Evolutionary conservation across 2,329 filamentous ascomycete genomes (phyloP).

Genomic region (Alternaria postmessia): DNA sequence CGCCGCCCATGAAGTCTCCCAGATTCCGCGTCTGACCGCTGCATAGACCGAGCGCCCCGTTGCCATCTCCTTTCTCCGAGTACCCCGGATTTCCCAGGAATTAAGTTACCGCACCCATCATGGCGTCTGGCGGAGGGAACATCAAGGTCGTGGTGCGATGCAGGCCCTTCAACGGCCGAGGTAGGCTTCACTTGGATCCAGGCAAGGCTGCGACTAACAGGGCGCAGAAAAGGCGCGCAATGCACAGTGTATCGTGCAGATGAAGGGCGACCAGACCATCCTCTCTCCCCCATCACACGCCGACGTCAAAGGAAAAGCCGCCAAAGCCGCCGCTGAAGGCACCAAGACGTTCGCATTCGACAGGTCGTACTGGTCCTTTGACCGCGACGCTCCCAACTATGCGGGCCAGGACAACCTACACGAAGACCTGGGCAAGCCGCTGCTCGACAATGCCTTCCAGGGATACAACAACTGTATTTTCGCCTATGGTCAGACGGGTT

Average conservation of each 20-base stretch:
- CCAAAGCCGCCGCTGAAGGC: slow-evolving; percentile 69
- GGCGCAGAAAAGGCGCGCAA: slow-evolving; percentile 83
- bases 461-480: slow-evolving; percentile 99
- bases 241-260: slow-evolving; percentile 96
- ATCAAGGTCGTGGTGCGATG: slow-evolving; percentile 99
- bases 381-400: slow-evolving; percentile 80
- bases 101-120: slow-evolving; percentile 43
- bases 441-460: slow-evolving; percentile 97
- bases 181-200: slow-evolving; percentile 56
- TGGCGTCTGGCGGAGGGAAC: slow-evolving; percentile 86
- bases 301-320: slow-evolving; percentile 68
- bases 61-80: slow-evolving; percentile 23
- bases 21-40: slow-evolving; percentile 33
- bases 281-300: slow-evolving; percentile 73
- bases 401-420: slow-evolving; percentile 91
- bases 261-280: slow-evolving; percentile 92
- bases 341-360: slow-evolving; percentile 94
- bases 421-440: slow-evolving; percentile 83
- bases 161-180: slow-evolving; percentile 94
- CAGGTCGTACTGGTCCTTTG: slow-evolving; percentile 97
- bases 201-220: slow-evolving; percentile 21
- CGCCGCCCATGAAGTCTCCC: slow-evolving; percentile 43
- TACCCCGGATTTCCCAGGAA: slow-evolving; percentile 15
- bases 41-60: slow-evolving; percentile 20
- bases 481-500: slow-evolving; percentile 97